Evolutionary conservation across 306 rosid genomes (phyloP).

Genomic region (Malus sylvestris): DNA sequence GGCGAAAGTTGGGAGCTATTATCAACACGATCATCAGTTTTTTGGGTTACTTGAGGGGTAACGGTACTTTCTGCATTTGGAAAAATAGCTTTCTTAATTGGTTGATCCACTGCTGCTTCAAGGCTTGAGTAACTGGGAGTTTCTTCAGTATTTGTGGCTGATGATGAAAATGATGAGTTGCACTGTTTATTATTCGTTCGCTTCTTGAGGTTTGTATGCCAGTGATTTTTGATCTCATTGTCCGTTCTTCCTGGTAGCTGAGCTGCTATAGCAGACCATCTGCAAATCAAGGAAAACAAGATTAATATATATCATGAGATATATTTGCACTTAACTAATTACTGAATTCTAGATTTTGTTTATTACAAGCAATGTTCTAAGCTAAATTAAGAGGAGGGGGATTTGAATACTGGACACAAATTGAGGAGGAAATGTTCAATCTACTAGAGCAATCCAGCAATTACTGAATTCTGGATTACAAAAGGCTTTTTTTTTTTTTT

Average conservation of each 20-base stretch:
- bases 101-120: background rate
- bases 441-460: background rate
- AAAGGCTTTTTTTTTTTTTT: background rate
- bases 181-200: constrained; percentile 2
- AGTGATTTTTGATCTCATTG: constrained; percentile 67
- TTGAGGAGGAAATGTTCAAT: background rate
- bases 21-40: constrained; percentile 1
- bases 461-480: background rate
- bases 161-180: background rate
- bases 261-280: constrained; percentile 70
- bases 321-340: background rate
- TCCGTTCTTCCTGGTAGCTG: constrained; percentile 65
- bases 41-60: background rate
- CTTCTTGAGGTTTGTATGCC: constrained; percentile 63
- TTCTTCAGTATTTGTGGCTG: background rate
- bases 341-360: background rate
- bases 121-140: constrained; percentile 12
- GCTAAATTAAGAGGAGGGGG: background rate
- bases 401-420: background rate
- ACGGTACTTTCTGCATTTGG: background rate
- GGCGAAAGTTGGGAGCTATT: background rate
- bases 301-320: background rate
- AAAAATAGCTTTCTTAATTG: background rate
- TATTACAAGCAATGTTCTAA: background rate
- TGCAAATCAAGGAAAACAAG: constrained; percentile 8